Evolutionary conservation across 2,329 filamentous ascomycete genomes (phyloP).

Genomic region (Torrubiellomyces zombiae): DNA sequence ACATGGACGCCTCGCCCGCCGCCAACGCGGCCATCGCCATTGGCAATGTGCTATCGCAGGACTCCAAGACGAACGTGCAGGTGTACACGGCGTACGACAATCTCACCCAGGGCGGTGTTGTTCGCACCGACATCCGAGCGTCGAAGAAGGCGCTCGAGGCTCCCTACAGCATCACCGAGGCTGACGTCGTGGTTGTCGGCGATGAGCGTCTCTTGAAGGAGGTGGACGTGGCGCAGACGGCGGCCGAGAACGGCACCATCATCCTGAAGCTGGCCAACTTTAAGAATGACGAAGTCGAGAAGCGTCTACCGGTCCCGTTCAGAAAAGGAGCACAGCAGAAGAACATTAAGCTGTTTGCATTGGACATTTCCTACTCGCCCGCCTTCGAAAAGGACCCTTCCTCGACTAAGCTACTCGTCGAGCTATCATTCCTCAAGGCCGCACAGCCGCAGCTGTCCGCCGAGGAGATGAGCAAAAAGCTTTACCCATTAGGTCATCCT

Average conservation of each 20-base stretch:
- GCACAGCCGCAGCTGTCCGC: slow-evolving; percentile 49
- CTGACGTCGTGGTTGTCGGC: slow-evolving; percentile 64
- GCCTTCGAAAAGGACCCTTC: slow-evolving; percentile 49
- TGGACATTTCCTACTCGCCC: slow-evolving; percentile 55
- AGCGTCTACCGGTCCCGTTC: slow-evolving; percentile 56
- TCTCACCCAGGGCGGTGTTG: slow-evolving; percentile 56
- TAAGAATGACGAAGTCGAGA: slow-evolving; percentile 82
- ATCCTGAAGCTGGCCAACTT: slow-evolving; percentile 61
- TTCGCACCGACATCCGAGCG: slow-evolving; percentile 72
- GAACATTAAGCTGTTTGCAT: slow-evolving; percentile 52
- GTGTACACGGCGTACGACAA: slow-evolving; percentile 47
- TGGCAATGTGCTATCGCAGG: slow-evolving; percentile 50
- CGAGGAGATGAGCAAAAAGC: slow-evolving; percentile 49
- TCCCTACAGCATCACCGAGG: slow-evolving; percentile 63
- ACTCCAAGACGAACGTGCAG: slow-evolving; percentile 45
- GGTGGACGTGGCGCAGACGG: slow-evolving; percentile 53
- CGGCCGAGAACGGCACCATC: slow-evolving; percentile 55
- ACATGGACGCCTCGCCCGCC: slow-evolving; percentile 58
- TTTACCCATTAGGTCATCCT: slow-evolving; percentile 36
- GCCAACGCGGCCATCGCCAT: slow-evolving; percentile 45
- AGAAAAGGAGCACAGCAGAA: slow-evolving; percentile 57
- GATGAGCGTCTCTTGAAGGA: slow-evolving; percentile 66
- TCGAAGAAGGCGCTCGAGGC: slow-evolving; percentile 73
- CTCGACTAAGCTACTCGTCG: slow-evolving; percentile 51
- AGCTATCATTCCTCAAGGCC: slow-evolving; percentile 71